Evolutionary conservation across 768 basidiomycete species (phyloP).

Genomic region (Mycena belliarum): DNA sequence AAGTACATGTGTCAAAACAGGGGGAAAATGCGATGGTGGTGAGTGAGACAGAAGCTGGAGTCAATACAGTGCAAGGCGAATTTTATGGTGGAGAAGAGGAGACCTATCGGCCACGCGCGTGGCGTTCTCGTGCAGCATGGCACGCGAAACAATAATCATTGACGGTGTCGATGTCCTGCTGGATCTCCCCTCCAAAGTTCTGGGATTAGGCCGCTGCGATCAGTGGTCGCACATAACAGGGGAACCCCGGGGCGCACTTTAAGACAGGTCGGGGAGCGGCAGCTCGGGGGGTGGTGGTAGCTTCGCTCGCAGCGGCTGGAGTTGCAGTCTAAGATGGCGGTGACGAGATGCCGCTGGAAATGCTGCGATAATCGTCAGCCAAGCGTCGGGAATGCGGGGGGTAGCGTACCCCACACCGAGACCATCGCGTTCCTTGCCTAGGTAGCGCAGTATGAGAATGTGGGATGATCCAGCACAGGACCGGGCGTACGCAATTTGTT

Average conservation of each 20-base stretch:
- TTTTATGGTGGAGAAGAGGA: too few species aligned
- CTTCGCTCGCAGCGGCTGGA: slow-evolving; percentile 48
- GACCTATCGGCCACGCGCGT: slow-evolving; percentile 7
- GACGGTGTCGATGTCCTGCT: slow-evolving; percentile 49
- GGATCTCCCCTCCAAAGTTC: slow-evolving; percentile 52
- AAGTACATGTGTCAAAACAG: too few species aligned
- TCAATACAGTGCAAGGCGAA: background rate
- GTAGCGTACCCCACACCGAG: slow-evolving; percentile 46
- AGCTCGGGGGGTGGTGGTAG: slow-evolving; percentile 42
- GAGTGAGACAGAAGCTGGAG: too few species aligned
- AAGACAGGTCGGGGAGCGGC: slow-evolving; percentile 39
- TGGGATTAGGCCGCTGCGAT: slow-evolving; percentile 16
- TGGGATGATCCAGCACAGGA: slow-evolving; percentile 1
- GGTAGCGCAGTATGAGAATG: background rate
- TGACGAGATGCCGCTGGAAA: slow-evolving; percentile 52
- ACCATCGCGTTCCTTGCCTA: slow-evolving; percentile 54
- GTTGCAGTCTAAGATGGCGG: slow-evolving; percentile 55
- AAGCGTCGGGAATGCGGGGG: background rate
- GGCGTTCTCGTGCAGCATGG: slow-evolving; percentile 34
- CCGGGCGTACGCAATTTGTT: slow-evolving; percentile 46
- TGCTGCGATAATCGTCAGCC: slow-evolving; percentile 34
- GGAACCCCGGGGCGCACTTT: slow-evolving; percentile 33
- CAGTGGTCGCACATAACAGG: background rate
- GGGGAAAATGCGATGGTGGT: too few species aligned
- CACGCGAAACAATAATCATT: slow-evolving; percentile 51